Conservation (phyloP, 768 basidiomycete genomes). For the Tulasnella sp. region DNA sequence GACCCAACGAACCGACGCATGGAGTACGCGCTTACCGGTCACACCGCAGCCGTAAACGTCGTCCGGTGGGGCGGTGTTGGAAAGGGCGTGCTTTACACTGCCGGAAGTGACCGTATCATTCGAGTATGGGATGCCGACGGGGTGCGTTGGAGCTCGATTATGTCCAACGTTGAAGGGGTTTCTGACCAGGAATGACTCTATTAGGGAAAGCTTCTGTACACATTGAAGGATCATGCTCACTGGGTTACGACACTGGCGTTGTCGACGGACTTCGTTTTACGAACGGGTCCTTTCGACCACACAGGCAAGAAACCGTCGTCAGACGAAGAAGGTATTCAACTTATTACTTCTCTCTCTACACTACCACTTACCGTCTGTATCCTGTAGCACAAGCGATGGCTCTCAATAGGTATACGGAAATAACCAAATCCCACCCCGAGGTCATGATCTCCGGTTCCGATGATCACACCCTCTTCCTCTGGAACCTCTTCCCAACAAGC, state of each 20-base stretch:
- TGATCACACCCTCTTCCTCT: constrained; percentile 95
- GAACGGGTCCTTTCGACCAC: constrained; percentile 93
- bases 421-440: constrained; percentile 60
- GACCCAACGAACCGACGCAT: constrained; percentile 58
- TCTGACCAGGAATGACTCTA: neutral
- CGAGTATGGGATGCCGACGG: constrained; percentile 86
- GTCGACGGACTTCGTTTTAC: constrained; percentile 89
- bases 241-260: constrained; percentile 97
- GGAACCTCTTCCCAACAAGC: constrained; percentile 64
- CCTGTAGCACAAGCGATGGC: constrained; percentile 70
- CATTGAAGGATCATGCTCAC: constrained; percentile 91
- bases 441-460: constrained; percentile 92
- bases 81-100: constrained; percentile 81
- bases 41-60: constrained; percentile 89
- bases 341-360: neutral
- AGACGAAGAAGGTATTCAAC: constrained; percentile 66
- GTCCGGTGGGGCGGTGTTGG: constrained; percentile 94
- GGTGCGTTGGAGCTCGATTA: constrained; percentile 37
- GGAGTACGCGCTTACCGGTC: constrained; percentile 85
- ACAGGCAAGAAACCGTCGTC: constrained; percentile 66
- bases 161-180: neutral
- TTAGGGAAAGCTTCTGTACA: constrained; percentile 78
- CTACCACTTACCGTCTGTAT: neutral
- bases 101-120: constrained; percentile 88
- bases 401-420: constrained; percentile 63